Evolutionary conservation across 768 basidiomycete species (phyloP).

Genomic region (Boletellus sp.): DNA sequence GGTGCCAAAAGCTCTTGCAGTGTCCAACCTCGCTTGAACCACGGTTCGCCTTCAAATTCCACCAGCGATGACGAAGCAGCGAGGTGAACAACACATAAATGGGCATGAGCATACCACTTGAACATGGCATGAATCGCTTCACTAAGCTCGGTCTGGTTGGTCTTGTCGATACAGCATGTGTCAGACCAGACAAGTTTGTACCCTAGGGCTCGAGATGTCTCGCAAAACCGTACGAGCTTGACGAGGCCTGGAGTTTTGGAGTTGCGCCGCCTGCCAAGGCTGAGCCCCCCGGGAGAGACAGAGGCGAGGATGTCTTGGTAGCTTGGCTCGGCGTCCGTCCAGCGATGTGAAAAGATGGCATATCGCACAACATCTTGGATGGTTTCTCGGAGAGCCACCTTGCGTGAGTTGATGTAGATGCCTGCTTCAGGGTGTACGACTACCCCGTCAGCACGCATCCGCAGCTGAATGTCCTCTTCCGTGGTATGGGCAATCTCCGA

Average conservation of each 20-base stretch:
- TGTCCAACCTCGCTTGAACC: too few species aligned
- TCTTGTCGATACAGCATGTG: conserved; percentile 30
- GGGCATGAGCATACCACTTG: conserved; percentile 29
- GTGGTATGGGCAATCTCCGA: conserved; percentile 17
- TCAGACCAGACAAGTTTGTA: conserved; percentile 29
- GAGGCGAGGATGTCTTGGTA: conserved; percentile 15
- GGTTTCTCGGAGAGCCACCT: conserved; percentile 14
- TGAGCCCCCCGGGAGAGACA: neutral
- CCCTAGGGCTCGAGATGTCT: conserved; percentile 16
- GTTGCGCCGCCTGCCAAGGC: conserved; percentile 1
- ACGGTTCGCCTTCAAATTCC: too few species aligned
- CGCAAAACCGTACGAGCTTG: conserved; percentile 22
- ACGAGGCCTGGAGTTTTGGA: conserved; percentile 2
- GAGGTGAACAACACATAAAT: conserved; percentile 29
- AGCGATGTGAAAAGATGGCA: conserved; percentile 27
- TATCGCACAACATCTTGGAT: conserved; percentile 19
- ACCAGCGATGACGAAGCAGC: conserved; percentile 15
- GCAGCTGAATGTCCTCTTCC: conserved; percentile 10
- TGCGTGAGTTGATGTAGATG: conserved; percentile 13
- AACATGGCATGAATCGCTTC: conserved; percentile 33
- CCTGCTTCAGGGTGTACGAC: conserved; percentile 9
- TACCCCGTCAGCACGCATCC: neutral
- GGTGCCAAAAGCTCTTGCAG: too few species aligned
- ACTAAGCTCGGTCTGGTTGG: conserved; percentile 23
- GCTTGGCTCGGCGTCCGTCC: conserved; percentile 20